Evolutionary conservation across 306 rosid species (phyloP).

Genomic region (Castanopsis chinensis): DNA sequence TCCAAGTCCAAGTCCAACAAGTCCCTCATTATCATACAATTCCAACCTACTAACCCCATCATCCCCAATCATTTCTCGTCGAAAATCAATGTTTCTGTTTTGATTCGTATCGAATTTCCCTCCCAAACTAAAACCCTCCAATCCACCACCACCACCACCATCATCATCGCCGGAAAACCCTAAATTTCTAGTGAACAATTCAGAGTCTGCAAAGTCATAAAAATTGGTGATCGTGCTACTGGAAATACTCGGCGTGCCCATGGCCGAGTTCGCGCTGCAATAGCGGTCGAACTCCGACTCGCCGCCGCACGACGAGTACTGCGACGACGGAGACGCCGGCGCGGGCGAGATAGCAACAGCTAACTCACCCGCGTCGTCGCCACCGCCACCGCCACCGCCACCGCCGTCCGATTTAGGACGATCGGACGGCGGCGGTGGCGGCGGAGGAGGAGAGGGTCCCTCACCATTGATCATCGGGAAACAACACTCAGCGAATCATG

Average conservation of each 20-base stretch:
- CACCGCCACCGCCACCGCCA: conserved; percentile 4
- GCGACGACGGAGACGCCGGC: conserved; percentile 28
- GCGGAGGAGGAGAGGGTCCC: conserved; percentile 39
- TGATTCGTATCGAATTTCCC: conserved; percentile 33
- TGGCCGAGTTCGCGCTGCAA: conserved; percentile 78
- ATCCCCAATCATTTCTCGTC: not conserved
- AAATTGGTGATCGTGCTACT: conserved; percentile 72
- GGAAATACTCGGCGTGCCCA: conserved; percentile 78
- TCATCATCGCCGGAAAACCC: conserved; percentile 39
- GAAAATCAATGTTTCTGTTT: conserved; percentile 16
- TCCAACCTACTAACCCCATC: conserved; percentile 41
- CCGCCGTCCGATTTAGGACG: conserved; percentile 36
- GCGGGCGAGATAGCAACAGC: not conserved
- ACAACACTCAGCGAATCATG: conserved; percentile 13
- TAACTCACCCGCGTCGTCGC: conserved; percentile 5
- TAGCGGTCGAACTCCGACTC: conserved; percentile 91
- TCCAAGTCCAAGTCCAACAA: not conserved
- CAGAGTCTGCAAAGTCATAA: conserved; percentile 60
- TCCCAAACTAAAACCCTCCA: conserved; percentile 54
- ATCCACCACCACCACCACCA: conserved; percentile 39
- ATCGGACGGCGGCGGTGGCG: conserved; percentile 17
- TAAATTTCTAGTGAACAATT: conserved; percentile 36
- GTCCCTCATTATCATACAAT: conserved; percentile 51
- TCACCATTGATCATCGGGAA: conserved; percentile 49
- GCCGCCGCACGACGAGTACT: conserved; percentile 73